Evolutionary conservation across 1,284 basidiomycete genomes (phyloP).

Genomic region (Heliocybe sulcata): DNA sequence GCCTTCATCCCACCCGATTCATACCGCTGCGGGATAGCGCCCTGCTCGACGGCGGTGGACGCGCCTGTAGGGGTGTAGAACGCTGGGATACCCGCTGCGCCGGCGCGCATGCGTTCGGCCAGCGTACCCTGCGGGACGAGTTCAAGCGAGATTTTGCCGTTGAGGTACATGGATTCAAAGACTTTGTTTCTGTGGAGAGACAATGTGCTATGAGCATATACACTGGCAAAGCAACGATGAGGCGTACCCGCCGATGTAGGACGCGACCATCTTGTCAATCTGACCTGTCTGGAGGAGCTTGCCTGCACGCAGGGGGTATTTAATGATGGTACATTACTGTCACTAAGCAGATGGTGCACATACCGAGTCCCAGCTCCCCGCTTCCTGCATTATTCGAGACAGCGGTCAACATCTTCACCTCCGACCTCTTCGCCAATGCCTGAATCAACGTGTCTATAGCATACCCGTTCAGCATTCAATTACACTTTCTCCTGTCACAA

Average conservation of each 20-base stretch:
- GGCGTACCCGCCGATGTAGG: conserved; percentile 78
- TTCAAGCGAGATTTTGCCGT: conserved; percentile 79
- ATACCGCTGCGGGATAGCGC: conserved; percentile 48
- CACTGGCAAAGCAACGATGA: neutral
- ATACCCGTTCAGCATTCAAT: no score
- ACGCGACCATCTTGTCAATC: conserved; percentile 80
- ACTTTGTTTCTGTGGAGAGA: conserved; percentile 57
- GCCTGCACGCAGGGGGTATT: conserved; percentile 2
- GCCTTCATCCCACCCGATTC: conserved; percentile 45
- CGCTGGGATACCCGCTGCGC: conserved; percentile 92
- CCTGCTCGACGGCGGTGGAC: conserved; percentile 79
- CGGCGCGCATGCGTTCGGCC: conserved; percentile 86
- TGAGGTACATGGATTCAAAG: conserved; percentile 73
- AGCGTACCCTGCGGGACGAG: conserved; percentile 90
- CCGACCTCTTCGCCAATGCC: conserved; percentile 65
- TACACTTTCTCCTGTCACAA: no score
- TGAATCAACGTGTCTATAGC: conserved; percentile 72
- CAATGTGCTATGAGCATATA: conserved; percentile 3
- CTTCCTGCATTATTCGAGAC: conserved; percentile 91
- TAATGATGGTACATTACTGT: conserved; percentile 7
- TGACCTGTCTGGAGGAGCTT: conserved; percentile 74
- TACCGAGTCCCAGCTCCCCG: conserved; percentile 73
- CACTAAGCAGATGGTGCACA: conserved; percentile 14
- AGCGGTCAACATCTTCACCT: conserved; percentile 69
- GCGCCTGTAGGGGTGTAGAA: conserved; percentile 95